phyloP scores from a whole-genome alignment of 352 stramenopile species.

The Phytophthora kernoviae region DNA sequence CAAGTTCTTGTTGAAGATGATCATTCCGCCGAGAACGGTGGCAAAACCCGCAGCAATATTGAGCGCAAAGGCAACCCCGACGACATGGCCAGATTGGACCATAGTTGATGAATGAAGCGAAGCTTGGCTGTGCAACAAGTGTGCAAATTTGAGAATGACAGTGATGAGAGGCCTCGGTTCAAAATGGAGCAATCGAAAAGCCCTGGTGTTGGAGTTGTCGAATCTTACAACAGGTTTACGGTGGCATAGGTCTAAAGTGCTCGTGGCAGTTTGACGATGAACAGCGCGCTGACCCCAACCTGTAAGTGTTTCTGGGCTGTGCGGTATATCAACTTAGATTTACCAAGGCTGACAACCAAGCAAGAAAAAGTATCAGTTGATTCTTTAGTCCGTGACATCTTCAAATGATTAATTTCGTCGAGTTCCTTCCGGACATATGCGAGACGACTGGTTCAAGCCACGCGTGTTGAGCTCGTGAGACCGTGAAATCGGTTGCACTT shows the following conservation, averaged over 20 bases:
- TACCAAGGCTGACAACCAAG: too few relatives aligned
- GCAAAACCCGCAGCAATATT: conserved; percentile 57
- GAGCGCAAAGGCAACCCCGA: conserved; percentile 50
- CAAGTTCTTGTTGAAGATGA: conserved; percentile 55
- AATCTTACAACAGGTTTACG: too few relatives aligned
- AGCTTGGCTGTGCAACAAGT: background rate
- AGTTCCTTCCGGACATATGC: conserved; percentile 4
- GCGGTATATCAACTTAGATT: too few relatives aligned
- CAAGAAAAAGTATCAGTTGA: conserved; percentile 7
- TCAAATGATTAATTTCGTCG: conserved; percentile 2
- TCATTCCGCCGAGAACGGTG: conserved; percentile 55
- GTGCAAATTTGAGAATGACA: conserved; percentile 23
- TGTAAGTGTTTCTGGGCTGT: background rate
- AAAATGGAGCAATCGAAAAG: too few relatives aligned
- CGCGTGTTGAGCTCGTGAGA: background rate
- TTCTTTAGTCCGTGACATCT: conserved; percentile 5
- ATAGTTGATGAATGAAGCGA: conserved; percentile 16
- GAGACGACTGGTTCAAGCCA: conserved; percentile 16
- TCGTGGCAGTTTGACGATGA: conserved; percentile 13
- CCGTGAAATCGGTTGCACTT: background rate
- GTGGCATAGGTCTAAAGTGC: background rate
- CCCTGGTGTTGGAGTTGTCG: background rate
- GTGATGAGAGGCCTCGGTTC: too few relatives aligned
- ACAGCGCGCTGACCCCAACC: conserved; percentile 2
- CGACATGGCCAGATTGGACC: conserved; percentile 40